Percentiles rank a stretch among this genome's conserved stretches.
Evolutionary conservation across 306 rosid genomes (phyloP).

Genomic region (Vicia sativa): DNA sequence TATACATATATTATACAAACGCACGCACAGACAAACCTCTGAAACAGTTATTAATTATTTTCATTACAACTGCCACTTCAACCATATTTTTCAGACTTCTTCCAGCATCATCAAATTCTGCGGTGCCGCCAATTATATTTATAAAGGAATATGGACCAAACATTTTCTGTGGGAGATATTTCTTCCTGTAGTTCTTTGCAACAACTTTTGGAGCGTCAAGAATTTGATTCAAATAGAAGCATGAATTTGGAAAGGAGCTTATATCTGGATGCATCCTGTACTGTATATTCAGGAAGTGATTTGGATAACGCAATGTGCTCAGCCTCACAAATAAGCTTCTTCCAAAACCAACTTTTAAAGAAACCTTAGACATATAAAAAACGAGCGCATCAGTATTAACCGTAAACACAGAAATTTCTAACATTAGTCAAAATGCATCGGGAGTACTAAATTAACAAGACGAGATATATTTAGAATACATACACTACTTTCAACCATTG

Average conservation of each 20-base stretch:
- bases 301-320: slow-evolving; percentile 48
- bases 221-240: slow-evolving; percentile 56
- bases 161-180: slow-evolving; percentile 61
- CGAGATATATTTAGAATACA: slow-evolving; percentile 4
- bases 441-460: slow-evolving; percentile 2
- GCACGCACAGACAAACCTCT: slow-evolving; percentile 47
- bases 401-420: not conserved
- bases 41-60: slow-evolving; percentile 53
- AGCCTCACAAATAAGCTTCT: slow-evolving; percentile 80
- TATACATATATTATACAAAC: too few species aligned
- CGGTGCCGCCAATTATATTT: slow-evolving; percentile 64
- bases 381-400: slow-evolving; percentile 3
- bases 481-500: slow-evolving; percentile 67
- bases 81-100: slow-evolving; percentile 70
- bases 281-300: slow-evolving; percentile 63
- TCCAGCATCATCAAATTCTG: slow-evolving; percentile 70
- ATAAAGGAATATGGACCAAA: slow-evolving; percentile 79
- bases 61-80: slow-evolving; percentile 68
- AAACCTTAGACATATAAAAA: slow-evolving; percentile 47
- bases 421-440: not conserved
- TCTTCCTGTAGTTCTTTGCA: slow-evolving; percentile 46
- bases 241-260: slow-evolving; percentile 68
- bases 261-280: slow-evolving; percentile 72
- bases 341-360: slow-evolving; percentile 64
- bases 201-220: slow-evolving; percentile 59